Percentiles rank a stretch among this genome's conserved stretches.
phyloP scores from a whole-genome alignment of 768 basidiomycete genomes.

The Zangia roseola region DNA sequence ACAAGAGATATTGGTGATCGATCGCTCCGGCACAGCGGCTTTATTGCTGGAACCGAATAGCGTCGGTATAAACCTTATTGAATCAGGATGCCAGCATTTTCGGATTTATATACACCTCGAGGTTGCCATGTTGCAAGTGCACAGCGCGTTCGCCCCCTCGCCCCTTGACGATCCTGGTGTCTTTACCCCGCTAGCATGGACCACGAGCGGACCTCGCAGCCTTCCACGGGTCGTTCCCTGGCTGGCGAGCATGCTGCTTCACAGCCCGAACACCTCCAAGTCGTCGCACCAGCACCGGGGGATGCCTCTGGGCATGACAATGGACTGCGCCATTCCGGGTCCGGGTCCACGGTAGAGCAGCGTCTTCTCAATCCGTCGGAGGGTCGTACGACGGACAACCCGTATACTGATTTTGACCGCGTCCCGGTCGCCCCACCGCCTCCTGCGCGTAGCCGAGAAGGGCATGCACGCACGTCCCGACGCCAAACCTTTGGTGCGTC shows the following conservation, averaged over 20 bases:
- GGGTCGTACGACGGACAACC: constrained; percentile 1
- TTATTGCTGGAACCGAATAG: no score
- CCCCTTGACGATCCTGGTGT: not conserved
- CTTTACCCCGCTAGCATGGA: constrained; percentile 17
- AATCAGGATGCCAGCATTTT: no score
- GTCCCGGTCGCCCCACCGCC: constrained; percentile 1
- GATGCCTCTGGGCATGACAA: not conserved
- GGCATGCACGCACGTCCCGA: constrained; percentile 11
- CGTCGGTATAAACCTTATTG: no score
- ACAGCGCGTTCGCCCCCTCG: no score
- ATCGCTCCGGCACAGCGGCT: no score
- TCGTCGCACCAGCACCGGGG: not conserved
- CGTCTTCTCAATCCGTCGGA: constrained; percentile 12
- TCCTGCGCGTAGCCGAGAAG: constrained; percentile 16
- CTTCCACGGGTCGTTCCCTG: not conserved
- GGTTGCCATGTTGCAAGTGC: constrained; percentile 1
- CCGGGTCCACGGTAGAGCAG: constrained; percentile 3
- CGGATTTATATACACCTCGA: no score
- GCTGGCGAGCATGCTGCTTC: not conserved
- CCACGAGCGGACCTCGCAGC: not conserved
- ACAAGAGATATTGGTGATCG: no score
- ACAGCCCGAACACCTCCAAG: constrained; percentile 7
- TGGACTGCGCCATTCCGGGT: not conserved
- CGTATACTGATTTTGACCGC: constrained; percentile 8
- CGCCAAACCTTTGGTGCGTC: not conserved